Evolutionary conservation across 768 basidiomycete genomes (phyloP), one percentile per base, ranked within the genome.

Genomic region (Kondoa subrosea): DNA sequence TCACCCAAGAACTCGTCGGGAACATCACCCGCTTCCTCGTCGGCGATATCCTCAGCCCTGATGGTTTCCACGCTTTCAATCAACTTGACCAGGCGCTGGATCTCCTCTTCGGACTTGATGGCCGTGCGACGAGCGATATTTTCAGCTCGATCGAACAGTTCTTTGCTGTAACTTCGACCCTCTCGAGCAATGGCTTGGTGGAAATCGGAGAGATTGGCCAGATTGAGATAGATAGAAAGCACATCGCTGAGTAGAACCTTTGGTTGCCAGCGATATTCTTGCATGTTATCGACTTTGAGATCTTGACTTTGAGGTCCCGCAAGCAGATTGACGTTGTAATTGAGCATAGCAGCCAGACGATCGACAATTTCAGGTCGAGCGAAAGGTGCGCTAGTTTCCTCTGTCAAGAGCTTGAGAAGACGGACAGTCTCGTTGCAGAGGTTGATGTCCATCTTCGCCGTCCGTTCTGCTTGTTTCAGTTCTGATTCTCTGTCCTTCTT

Each of bases 301-400:
- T 93, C 87, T 70, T 86, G 84, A 78, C 86, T 92, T 71, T 83
- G 85, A 2, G 92, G 91, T 0, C 95, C 95, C 58, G 85, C 89
- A 27, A 99, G 84, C 1, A 85, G 86, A 62, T 86, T 85, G 25
- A 99, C 81, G 74, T 97, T 96, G 78, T 91, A 91, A 75, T 95
- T 89, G 73, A 99, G 78, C 88, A 95, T 96, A 0, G 92, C 92
- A 1, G 95, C 95, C 17, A 99, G 82, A 34, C 88, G 84, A 76
- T 92, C 87, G 64, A 97, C 89, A 60, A 99, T 96, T 78, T 99
- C 95, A 4, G 88, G 87, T 78, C 89, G 87, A 84, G 95, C 87
- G 78, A 96, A 99, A 0, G 95, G 92, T 30, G 81, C 83, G 75
- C 87, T 90, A 0, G 90, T 88, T 76, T 93, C 88, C 0, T 86